Evolutionary conservation across 1,284 basidiomycete genomes (phyloP), one percentile per base, ranked within the genome.

Genomic region (Wolfiporia cocos): DNA sequence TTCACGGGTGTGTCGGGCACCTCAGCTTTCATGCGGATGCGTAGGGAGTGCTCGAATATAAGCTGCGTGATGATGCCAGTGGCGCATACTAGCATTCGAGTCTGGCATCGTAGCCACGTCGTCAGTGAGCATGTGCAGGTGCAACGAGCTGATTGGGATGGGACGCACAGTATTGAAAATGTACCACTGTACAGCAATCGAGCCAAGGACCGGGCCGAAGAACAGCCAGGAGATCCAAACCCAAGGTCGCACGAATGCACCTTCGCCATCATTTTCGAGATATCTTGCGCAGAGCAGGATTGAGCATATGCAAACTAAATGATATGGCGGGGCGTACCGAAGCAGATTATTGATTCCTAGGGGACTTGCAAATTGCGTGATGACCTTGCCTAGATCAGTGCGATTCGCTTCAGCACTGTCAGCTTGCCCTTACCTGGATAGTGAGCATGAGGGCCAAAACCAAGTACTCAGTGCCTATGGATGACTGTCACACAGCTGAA

Each of bases 1-100:
- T 19, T 44, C 15, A 35, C 37, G 19, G 42, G 34, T 12, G 41
- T 19, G 21, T 53, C 50, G 2, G 54, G 38, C 2, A 59, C 58
- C 49, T 73, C 68, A 5, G 72, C 68, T 49, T 75, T 76, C 61
- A 85, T 69, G n/a, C 82, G 69, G 37, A 86, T 74, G 24, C 78
- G 70, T 3, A 86, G 64, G 3, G 80, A 65, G 50, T 85, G 82
- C 43, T 81, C 77, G 52, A 85, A 83, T 11, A 86, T 59, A 3
- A 85, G 67, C 52, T 84, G 74, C 0, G 81, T 83, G 37, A 86
- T 59, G 34, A 86, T 69, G 3, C 71, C 71, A 55, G 86, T 78
- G 6, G 63, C 56, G 28, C 74, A 71, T 12, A 78, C 73, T 10
- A 76, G 58, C 6, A 64, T 63, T 15, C 67, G 57, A 3, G 68